Evolutionary conservation across 179 eudicot species (phyloP), one percentile per base, ranked within the genome.

Genomic region (Sideroxylon spinosum): DNA sequence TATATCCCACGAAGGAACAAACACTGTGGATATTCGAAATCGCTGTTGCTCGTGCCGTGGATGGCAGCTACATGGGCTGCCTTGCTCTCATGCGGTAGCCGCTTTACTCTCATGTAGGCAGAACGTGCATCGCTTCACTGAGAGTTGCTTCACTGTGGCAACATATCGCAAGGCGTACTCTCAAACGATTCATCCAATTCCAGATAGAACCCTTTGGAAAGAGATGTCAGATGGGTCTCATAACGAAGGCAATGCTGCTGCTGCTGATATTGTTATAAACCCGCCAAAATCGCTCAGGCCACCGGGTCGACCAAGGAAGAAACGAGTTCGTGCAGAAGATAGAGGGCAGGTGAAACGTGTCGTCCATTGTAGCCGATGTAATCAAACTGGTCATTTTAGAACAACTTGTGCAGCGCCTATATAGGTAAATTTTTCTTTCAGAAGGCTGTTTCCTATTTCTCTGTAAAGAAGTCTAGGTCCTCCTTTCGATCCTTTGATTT

Each of bases 21-120:
- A 87, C 28, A 78, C 86, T 3, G 90, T 90, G 2, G 94, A 90
- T 63, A 87, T 89, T 44, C 78, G 89, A 53, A 89, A 78, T 56
- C 87, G 90, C 6, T 73, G 85, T 32, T 88, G 91, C 48, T 70
- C 74, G 5, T 90, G 94, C 80, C 85, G 86, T 2, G 87, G 90
- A 59, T 90, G 92, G 94, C 92, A 90, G 74, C 79, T 87, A 20
- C 79, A 86, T 26, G 92, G 94, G 25, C 71, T 90, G 74, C 92
- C 94, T 1, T 90, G 94, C 70, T 82, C 94, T 56, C 92, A 90
- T 75, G 90, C 94, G n/a, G 92, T 87, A 32, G 90, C 92, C 0
- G 94, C 91, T 32, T 86, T 92, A 20, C 87, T 90, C 74, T 92
- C 94, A 5, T 90, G 94, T 78, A 89, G 94, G 71, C 97, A 90